Conservation (phyloP, 352 stramenopile species). For the Pythium dissotocum region DNA sequence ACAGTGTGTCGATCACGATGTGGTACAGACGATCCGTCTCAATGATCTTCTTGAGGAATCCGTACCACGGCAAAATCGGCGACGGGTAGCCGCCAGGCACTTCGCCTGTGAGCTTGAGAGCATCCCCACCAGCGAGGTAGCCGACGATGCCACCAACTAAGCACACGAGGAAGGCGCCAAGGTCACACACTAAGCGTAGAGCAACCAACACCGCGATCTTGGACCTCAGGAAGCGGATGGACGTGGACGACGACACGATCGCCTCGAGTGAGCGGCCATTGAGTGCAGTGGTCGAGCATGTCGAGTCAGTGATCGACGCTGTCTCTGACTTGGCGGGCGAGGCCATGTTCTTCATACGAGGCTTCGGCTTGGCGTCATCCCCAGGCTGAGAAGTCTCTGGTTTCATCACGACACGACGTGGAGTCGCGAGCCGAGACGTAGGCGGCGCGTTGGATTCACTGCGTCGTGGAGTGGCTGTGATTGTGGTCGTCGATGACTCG, state of each 20-base stretch:
- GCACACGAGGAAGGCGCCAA: constrained; percentile 76
- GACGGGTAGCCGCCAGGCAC: constrained; percentile 74
- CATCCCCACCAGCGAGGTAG: constrained; percentile 43
- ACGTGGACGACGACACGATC: constrained; percentile 32
- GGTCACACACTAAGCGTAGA: constrained; percentile 46
- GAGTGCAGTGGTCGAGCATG: constrained; percentile 52
- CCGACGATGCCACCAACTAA: constrained; percentile 59
- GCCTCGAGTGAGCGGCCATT: constrained; percentile 37
- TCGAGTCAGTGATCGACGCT: constrained; percentile 39
- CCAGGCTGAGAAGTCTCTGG: background rate
- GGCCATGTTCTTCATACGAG: constrained; percentile 38
- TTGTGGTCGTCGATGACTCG: background rate
- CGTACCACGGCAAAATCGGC: constrained; percentile 54
- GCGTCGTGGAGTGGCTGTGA: constrained; percentile 5
- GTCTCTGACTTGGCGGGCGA: constrained; percentile 50
- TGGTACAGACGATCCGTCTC: constrained; percentile 49
- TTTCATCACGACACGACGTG: background rate
- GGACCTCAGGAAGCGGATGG: constrained; percentile 46
- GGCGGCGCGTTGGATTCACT: background rate
- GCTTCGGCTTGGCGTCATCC: background rate
- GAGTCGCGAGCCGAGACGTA: background rate
- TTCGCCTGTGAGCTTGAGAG: constrained; percentile 62
- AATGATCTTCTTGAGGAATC: constrained; percentile 43
- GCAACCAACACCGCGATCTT: constrained; percentile 50
- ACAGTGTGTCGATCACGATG: constrained; percentile 69